Evolutionary conservation across 1,139 yeast genomes (phyloP), one percentile per base, ranked within the genome.

Genomic region (Pichia sp.): DNA sequence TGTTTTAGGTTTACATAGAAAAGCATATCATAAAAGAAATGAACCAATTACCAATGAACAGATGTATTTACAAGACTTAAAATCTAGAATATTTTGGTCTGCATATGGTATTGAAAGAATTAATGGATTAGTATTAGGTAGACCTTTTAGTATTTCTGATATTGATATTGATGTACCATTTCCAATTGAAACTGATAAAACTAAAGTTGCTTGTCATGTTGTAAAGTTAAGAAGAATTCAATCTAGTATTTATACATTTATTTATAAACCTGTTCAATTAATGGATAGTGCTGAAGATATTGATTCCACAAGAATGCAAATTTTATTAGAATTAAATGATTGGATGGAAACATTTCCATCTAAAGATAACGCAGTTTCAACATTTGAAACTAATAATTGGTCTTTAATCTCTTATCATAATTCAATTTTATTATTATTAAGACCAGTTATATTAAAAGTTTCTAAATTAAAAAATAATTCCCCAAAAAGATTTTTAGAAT

Each of bases 201-300:
- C 43, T 2, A 38, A 29, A 25, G 59, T 65, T 11, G 64, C 65
- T 4, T 48, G 56, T 24, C 60, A 65, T 35, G 63, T 66, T 11
- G 59, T 66, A 19, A 57, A 56, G 32, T 46, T 66, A 14, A 45
- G 72, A 40, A 50, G 59, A 33, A 59, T 67, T 6, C 65, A 61
- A 37, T 60, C 62, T 5, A 57, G 49, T 36, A 60, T 61, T 18
- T 57, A 57, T 31, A 49, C 61, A 1, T 60, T 60, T 41, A 60
- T 61, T 13, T 59, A 60, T 38, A 56, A 54, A 25, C 63, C 63
- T 2, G 21, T 48, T 13, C 48, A 42, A 30, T 28, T 50, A 16
- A 34, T 49, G 15, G 55, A 50, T 22, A 37, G 42, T 21, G 41
- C 39, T 1, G 55, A 54, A n/a, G 57, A 54, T 28, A 40, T 51